Evolutionary conservation across 495 filamentous ascomycete species (phyloP), one percentile per base, ranked within the genome.

Genomic region (Penicillium pulvis): DNA sequence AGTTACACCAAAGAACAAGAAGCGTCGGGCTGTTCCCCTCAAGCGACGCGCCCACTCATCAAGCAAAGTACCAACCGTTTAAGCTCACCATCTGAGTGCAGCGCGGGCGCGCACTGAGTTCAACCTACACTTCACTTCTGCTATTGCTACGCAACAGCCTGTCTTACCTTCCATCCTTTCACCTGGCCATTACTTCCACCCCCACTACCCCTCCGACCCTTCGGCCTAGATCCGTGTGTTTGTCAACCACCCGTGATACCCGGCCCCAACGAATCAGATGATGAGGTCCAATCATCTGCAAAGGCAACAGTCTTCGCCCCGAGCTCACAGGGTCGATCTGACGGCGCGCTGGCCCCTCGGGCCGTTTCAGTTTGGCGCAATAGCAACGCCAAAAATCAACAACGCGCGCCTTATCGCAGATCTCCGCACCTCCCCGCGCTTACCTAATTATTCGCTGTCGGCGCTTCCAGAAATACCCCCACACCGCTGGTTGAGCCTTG

Each of bases 11-110:
- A 79, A 77, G 67, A 71, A 62, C 42, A 55, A 46, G 69, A 79
- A 77, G 65, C 76, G 75, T 58, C 72, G 71, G 43, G 64, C 65
- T 10, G 59, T 70, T 7, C 62, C 62, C 1, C 63, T 58, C 51
- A 74, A 75, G 51, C 69, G 74, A 49, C 74, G 74, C 50, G 65
- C 72, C n/a, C 68, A 73, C 31, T 77, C 74, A 20, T 64, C 67
- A 26, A 59, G 64, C 55, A 69, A 65, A 35, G 59, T 69, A 42
- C 19, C 35, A 1, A 41, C 19, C 42, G 42, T 36, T 26, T 60
- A 48, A 63, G n/a, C 48, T 51, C 23, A 36, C 39, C 20, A 23
- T 7, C n/a, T 41, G 44, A 26, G 54, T 50, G 58, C 58, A 57
- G 67, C 60, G 67, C 67, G 45, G 67, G 67, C 67, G 65, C 60